A percentile compares a stretch with the other conserved stretches of the same genome.
phyloP scores from a whole-genome alignment of 2,329 filamentous ascomycete species.

The Beauveria varroae region DNA sequence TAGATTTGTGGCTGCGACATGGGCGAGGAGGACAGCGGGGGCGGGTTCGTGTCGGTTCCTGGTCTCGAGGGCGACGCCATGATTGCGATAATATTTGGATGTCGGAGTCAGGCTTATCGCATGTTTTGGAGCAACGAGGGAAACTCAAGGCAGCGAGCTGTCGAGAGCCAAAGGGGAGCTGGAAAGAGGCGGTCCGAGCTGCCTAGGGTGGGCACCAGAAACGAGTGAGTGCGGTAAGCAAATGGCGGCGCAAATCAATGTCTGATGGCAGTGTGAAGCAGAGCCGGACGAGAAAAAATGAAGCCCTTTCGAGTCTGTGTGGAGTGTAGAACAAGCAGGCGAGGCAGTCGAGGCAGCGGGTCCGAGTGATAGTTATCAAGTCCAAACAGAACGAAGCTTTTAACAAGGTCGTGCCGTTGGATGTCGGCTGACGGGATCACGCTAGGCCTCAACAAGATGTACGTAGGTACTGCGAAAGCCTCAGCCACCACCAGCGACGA shows the following conservation, averaged over 20 bases:
- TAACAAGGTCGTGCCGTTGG: background rate
- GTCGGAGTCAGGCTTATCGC: background rate
- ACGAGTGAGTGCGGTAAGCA: background rate
- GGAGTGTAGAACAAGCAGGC: background rate
- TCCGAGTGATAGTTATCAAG: background rate
- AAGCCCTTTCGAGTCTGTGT: background rate
- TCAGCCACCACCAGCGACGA: background rate
- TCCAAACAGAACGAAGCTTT: background rate
- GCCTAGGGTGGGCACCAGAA: background rate
- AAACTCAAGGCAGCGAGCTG: background rate
- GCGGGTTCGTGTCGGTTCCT: constrained; percentile 11
- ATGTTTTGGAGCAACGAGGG: background rate
- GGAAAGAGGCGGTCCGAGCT: constrained; percentile 2
- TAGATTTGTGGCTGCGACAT: constrained; percentile 38
- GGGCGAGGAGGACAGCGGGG: constrained; percentile 38
- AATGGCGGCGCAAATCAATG: background rate
- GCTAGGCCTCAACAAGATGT: background rate
- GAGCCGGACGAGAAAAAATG: background rate
- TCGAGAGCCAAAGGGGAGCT: background rate
- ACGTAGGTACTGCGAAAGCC: background rate
- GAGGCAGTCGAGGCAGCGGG: background rate
- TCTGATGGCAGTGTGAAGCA: background rate
- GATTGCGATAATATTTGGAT: background rate
- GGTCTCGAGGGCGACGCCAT: constrained; percentile 11
- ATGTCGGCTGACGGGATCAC: constrained; percentile 5